Base-by-base conservation (phyloP, 2,329 filamentous ascomycete species). In the Claviceps pazoutovae region DNA sequence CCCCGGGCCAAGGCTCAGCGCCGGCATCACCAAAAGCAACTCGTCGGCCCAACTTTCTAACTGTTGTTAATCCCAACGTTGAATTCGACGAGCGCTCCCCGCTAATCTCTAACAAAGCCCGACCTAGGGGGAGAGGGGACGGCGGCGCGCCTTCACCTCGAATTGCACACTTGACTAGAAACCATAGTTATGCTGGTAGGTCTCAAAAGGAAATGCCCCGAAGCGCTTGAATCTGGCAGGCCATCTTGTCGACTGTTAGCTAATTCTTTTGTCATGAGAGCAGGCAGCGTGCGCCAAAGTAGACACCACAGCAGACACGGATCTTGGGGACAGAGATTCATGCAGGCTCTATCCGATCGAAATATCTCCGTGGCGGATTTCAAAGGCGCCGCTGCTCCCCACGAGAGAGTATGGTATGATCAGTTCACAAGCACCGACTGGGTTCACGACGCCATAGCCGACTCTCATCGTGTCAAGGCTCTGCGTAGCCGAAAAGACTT, bases 351-450 rank as follows among this genome's bases (percentile, higher is more conserved):
- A 52, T 72, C 69, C 53, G 82, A 76, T 60, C 71, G 74, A 56
- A 77, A 74, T 59, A 74, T 77, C 34, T 75, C 75, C 55, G 70
- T 83, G 67, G 67, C 74, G 55, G 81, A 84, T 56, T 83, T 82
- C 48, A 86, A 83, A 61, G 71, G 74, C 37, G 83, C 80, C 4
- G 68, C 85, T 9, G 83, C 81, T 59, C 73, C 83, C 49, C 87
- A 96, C 62, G 89, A 97, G 59, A 83, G 93, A 54, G 86, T 94
- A 9, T 97, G 93, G 93, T 97, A 97, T 69, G 93, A 98, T 71
- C 93, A 98, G 68, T 95, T 95, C 62, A 95, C 89, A 5, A 95
- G 88, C 6, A 96, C 88, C 51, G 91, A 98, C 66, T 98, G 93
- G 93, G 90, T 98, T 1, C 91, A 95, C 64, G 93, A 98, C 67